These are phyloP conservation scores for Rutstroemia sydowiana DNA, from an alignment of 2,329 filamentous ascomycete genomes.

Conservation along the genomic window DNA sequence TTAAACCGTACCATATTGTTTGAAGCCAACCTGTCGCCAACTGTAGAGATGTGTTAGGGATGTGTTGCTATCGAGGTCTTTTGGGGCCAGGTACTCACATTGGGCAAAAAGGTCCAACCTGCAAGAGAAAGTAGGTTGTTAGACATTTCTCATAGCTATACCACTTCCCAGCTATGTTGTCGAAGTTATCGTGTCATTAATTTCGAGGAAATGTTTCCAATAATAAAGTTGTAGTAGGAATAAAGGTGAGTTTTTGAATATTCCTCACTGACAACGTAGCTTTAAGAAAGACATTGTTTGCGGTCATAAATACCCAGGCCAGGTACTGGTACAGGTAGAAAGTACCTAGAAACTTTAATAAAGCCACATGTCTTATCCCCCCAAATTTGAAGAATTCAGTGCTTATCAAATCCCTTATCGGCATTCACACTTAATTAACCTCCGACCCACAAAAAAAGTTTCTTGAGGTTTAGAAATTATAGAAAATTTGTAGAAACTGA, in stretches of 20 bases:
- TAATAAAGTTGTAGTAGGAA: not conserved
- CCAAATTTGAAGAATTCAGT: not conserved
- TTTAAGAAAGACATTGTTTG: too few species aligned
- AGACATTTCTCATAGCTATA: conserved; percentile 17
- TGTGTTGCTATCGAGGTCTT: not conserved
- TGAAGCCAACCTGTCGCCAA: conserved; percentile 73
- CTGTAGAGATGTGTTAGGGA: conserved; percentile 37
- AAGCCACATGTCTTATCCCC: conserved; percentile 9
- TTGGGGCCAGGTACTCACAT: conserved; percentile 35
- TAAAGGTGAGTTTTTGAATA: too few species aligned
- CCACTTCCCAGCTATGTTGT: not conserved
- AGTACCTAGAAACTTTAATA: too few species aligned
- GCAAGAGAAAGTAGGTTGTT: conserved; percentile 42
- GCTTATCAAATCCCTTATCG: too few species aligned
- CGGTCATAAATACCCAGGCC: too few species aligned
- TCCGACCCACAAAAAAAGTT: conserved; percentile 6
- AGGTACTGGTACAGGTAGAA: too few species aligned
- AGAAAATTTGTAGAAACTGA: conserved; percentile 3
- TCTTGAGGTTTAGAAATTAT: not conserved
- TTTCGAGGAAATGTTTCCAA: not conserved
- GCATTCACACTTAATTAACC: too few species aligned
- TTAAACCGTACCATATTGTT: conserved; percentile 75
- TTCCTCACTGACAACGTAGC: too few species aligned
- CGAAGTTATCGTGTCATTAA: not conserved
- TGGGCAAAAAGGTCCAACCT: conserved; percentile 56